Conservation (phyloP, 1,139 yeast genomes). For the Pichia kudriavzevii region DNA sequence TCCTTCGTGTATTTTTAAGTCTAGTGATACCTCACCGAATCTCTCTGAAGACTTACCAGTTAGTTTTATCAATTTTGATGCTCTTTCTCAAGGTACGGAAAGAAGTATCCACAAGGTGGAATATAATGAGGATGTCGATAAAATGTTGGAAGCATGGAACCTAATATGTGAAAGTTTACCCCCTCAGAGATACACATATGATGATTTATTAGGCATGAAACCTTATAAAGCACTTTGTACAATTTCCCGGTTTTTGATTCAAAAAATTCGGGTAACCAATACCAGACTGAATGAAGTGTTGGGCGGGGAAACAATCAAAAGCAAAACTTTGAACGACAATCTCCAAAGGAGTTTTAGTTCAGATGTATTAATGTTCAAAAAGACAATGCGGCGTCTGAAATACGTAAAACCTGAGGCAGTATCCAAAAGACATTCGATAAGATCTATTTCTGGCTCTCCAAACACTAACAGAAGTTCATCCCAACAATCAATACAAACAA, state of each 20-base stretch:
- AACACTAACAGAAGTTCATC: too few species aligned
- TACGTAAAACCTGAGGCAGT: conserved; percentile 3
- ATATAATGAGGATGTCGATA: conserved; percentile 2
- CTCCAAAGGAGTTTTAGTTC: background rate
- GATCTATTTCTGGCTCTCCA: too few species aligned
- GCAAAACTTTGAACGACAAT: background rate
- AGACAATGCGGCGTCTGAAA: conserved; percentile 4
- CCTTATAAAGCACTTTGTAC: conserved; percentile 8
- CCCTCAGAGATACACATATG: conserved; percentile 2
- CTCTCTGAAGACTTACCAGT: too few species aligned
- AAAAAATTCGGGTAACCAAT: too few species aligned
- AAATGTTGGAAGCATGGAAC: conserved; percentile 1
- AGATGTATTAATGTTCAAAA: conserved; percentile 3
- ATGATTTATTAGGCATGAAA: conserved; percentile 9
- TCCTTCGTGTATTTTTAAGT: too few species aligned
- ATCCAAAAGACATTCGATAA: conserved; percentile 2
- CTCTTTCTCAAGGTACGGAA: too few species aligned
- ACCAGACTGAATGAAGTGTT: too few species aligned
- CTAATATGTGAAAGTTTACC: background rate
- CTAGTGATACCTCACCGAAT: too few species aligned
- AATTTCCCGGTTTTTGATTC: conserved; percentile 2
- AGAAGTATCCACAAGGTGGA: too few species aligned
- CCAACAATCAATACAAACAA: too few species aligned
- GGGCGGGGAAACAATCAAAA: too few species aligned
- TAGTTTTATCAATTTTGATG: too few species aligned